Base-by-base conservation (phyloP, 805 yeast species). In the Spathaspora girioi region DNA sequence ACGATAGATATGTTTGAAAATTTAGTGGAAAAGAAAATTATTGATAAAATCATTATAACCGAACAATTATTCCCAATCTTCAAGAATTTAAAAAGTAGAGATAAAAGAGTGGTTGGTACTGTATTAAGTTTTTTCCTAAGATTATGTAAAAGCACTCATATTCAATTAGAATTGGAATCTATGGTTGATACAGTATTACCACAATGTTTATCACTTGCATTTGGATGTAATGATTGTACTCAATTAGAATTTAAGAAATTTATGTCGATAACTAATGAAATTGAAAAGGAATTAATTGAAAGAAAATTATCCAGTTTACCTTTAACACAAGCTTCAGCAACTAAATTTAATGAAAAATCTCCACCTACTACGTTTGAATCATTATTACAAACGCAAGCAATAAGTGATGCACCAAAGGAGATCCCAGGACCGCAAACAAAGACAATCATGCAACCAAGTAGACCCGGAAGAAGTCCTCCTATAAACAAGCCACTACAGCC, bases 11-110 rank as follows among this genome's bases (percentile, higher is more conserved):
- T 88, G 1, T 83, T 91, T 58, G 75, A 79, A 12, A 61, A 70
- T 45, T 68, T 91, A 59, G 78, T 88, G 15, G 78, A 74, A 18
- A 71, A 76, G 18, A 83, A 83, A 54, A 78, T 82, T 5, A 76
- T 91, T 49, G 97, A 92, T 59, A 83, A 82, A 56, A 78, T 81
- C 49, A 80, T 87, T 2, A 80, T 91, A 32, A 76, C 77, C 35
- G 97, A 93, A 46, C 89, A 86, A 50, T 73, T 94, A 38, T 68
- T 94, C n/a, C 97, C 97, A 0, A 69, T 93, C 19, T 72, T 93
- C 51, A 79, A 80, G 58, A 80, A 82, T 14, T 80, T 89, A 78
- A 89, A 89, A 64, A 85, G 94, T 26, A 73, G 94, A 54, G 92
- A 88, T 59, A 77, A 87, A 14, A 70, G 82, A 43, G 83, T 89